Base-by-base conservation (phyloP, 352 stramenopile genomes). In the Paralagenidium karlingii region DNA sequence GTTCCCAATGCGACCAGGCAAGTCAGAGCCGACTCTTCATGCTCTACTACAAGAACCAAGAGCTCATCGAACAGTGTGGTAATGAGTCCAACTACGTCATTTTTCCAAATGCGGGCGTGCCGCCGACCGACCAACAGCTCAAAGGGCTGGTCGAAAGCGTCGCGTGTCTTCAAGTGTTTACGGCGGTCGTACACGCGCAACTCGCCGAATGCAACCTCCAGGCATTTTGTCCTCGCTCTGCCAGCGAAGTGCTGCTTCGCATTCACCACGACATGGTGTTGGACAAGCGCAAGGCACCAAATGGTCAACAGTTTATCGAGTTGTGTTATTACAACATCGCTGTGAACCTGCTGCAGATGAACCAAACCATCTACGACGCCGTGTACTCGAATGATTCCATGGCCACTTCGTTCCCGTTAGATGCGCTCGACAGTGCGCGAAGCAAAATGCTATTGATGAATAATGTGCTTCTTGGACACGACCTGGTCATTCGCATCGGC, bases 161-260 rank as follows among this genome's bases (percentile, higher is more conserved):
- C 21, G 41, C 56, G 25, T 85, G 70, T 38, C 63, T 82, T 47
- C 49, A 46, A 0, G n/a, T n/a, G n/a, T n/a, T n/a, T n/a, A n/a
- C n/a, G n/a, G n/a, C n/a, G n/a, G 55, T 68, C 7, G 50, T 60
- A 22, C 33, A 79, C 22, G 43, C 68, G 6, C 37, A 62, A 10
- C 54, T 78, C 28, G 53, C 54, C 8, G 60, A 71, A 32, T 85
- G 70, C 16, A 63, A 62, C 32, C 38, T 82, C 10, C 42, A 63
- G 25, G 43, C 65, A 13, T 51, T 85, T 44, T 59, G 59, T 15
- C 44, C 82, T 33, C 60, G 58, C n/a, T 63, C 70, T 5, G 53
- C 59, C 25, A 63, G 70, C 30, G 70, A 85, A 49, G 77, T 66
- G 38, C 33, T 85, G 19, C 56, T 85, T 24, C 73, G 74, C 47